Base-by-base conservation (phyloP, 108 stramenopile genomes). In the Skeletonema menzelii region DNA sequence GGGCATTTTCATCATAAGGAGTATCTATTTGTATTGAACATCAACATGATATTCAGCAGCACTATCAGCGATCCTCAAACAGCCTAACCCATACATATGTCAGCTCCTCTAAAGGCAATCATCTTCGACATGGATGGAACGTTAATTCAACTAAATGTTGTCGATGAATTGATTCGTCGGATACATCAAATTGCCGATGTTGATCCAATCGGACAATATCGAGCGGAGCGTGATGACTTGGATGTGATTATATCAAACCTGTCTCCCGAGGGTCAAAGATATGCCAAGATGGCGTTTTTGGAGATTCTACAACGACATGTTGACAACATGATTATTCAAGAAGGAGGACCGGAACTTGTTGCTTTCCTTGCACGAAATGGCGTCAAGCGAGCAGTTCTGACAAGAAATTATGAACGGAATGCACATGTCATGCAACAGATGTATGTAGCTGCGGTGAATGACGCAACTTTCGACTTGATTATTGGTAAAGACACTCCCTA, bases 81-180 rank as follows among this genome's bases (percentile, higher is more conserved):
- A n/a, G n/a, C n/a, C n/a, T n/a, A n/a, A n/a, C n/a, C n/a, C n/a
- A n/a, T n/a, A n/a, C n/a, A n/a, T n/a, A n/a, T 30, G 17, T 19
- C 47, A 8, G 20, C 47, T n/a, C 7, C 20, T 19, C 47, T 22
- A 0, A 49, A 49, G 20, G 73, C 65, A 22, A 27, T 74, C 32
- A 63, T 74, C 31, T 74, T 74, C 56, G 73, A 74, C 55, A 74
- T 74, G 73, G 73, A 74, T 57, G 73, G 73, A 2, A 74, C 73
- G 2, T 31, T 74, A 15, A 57, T 47, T 38, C 15, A 67, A 40
- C 56, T 31, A 8, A 67, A 40, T 67, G 67, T 74, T 4, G 27
- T 66, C 22, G 34, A 56, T 12, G 53, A 56, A 17, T 49, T 74
- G 53, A 35, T 65, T 15, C 42, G 24, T 1, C 53, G 56, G 11